A percentile compares a stretch with the other conserved stretches of the same genome.
Conservation (phyloP, 2,329 filamentous ascomycete genomes). For the Trichoderma oligosporum region DNA sequence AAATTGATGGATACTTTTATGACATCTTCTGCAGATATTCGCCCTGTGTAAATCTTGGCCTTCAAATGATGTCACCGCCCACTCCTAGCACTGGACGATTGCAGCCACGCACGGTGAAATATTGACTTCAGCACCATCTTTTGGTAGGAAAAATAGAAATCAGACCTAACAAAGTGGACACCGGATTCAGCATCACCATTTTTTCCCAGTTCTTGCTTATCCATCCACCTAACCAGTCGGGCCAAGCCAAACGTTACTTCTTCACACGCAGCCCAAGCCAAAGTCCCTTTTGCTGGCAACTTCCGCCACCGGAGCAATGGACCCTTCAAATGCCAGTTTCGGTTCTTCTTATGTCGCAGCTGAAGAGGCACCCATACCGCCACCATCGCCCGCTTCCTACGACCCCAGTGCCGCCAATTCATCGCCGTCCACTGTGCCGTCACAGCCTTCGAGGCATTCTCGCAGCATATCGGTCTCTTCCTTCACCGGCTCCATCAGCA, state of each 20-base stretch:
- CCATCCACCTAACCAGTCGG: neutral
- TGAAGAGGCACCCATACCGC: slow-evolving; percentile 9
- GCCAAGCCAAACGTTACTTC: too few species aligned
- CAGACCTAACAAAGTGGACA: neutral
- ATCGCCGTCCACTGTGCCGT: slow-evolving; percentile 12
- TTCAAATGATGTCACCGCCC: slow-evolving; percentile 16
- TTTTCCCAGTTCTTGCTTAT: neutral
- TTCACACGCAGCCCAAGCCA: too few species aligned
- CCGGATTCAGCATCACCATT: neutral
- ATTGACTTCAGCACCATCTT: neutral
- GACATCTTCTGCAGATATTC: neutral
- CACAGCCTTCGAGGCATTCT: slow-evolving; percentile 23
- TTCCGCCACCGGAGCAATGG: slow-evolving; percentile 17
- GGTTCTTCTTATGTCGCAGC: neutral
- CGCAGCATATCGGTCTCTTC: slow-evolving; percentile 47
- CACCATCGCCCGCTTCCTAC: slow-evolving; percentile 1
- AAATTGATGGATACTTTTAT: too few species aligned
- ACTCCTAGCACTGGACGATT: neutral
- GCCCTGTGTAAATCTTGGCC: neutral
- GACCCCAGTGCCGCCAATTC: slow-evolving; percentile 16
- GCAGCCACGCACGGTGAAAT: slow-evolving; percentile 1
- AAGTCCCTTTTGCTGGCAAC: neutral
- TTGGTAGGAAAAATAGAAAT: too few species aligned
- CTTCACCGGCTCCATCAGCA: slow-evolving; percentile 31
- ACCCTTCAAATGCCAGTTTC: slow-evolving; percentile 6